phyloP scores from a whole-genome alignment of 2,329 filamentous ascomycete genomes.

The Fusarium tanahbumbuense region DNA sequence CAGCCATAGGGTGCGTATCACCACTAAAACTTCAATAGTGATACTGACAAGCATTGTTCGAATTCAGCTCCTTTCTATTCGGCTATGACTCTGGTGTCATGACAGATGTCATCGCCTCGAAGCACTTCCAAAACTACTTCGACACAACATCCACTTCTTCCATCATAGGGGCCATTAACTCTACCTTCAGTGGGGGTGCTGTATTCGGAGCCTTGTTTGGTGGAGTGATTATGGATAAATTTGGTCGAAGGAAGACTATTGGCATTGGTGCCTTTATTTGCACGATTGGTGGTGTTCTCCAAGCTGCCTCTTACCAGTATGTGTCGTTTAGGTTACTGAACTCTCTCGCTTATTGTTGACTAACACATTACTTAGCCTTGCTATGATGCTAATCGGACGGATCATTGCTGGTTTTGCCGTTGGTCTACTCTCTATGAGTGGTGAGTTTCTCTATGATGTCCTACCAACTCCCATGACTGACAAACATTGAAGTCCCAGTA shows the following conservation, averaged over 20 bases:
- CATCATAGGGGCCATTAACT: conserved; percentile 69
- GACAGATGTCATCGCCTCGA: conserved; percentile 65
- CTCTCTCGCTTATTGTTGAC: conserved; percentile 57
- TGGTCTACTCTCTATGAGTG: conserved; percentile 56
- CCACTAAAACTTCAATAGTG: background rate
- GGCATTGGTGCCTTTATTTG: conserved; percentile 65
- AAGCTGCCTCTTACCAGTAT: conserved; percentile 58
- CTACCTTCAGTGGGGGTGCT: conserved; percentile 59
- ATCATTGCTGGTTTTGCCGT: conserved; percentile 44
- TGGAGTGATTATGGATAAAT: conserved; percentile 63
- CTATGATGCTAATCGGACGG: conserved; percentile 43
- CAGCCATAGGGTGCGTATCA: conserved; percentile 53
- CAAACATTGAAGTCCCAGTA: conserved; percentile 35
- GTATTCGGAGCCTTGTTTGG: conserved; percentile 43
- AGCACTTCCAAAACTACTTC: conserved; percentile 65
- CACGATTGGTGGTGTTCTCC: conserved; percentile 64
- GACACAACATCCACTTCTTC: conserved; percentile 56
- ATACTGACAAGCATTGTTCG: conserved; percentile 3
- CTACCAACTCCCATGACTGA: conserved; percentile 58
- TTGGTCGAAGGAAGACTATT: conserved; percentile 65
- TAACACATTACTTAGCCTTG: conserved; percentile 50
- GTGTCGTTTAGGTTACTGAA: conserved; percentile 41
- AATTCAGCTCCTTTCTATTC: conserved; percentile 56
- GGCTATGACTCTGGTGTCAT: conserved; percentile 54
- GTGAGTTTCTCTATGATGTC: conserved; percentile 15